These are phyloP conservation scores for Hemisphaericaspora nanyangensis DNA, from an alignment of 805 yeast genomes.

Conservation along the genomic window DNA sequence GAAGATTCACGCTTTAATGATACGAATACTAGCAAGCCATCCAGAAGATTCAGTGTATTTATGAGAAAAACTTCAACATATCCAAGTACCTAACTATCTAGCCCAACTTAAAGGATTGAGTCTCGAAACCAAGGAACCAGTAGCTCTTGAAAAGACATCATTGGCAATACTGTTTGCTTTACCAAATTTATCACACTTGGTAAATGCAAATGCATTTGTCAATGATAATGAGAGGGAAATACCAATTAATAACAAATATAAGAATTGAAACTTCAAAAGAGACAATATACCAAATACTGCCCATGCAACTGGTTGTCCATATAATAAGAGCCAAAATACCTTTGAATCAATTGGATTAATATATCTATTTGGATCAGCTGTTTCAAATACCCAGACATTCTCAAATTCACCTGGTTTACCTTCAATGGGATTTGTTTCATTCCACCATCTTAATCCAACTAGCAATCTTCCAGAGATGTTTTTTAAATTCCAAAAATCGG, in stretches of 20 bases:
- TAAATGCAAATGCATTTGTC: constrained; percentile 86
- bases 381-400: constrained; percentile 83
- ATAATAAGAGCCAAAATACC: constrained; percentile 79
- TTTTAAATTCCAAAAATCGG: constrained; percentile 92
- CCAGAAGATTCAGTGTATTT: constrained; percentile 6
- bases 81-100: background rate
- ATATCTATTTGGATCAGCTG: constrained; percentile 65
- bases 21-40: no score
- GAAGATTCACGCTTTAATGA: no score
- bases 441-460: constrained; percentile 98
- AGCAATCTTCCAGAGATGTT: constrained; percentile 85
- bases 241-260: constrained; percentile 57
- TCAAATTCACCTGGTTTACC: constrained; percentile 55
- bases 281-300: constrained; percentile 70
- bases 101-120: constrained; percentile 36
- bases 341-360: constrained; percentile 91
- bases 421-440: constrained; percentile 48
- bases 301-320: constrained; percentile 78
- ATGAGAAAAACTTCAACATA: background rate
- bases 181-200: constrained; percentile 89
- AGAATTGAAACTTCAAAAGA: constrained; percentile 68
- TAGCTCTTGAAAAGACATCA: constrained; percentile 51
- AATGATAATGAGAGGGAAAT: constrained; percentile 70
- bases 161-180: constrained; percentile 69
- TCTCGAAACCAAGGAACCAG: constrained; percentile 44